These are phyloP conservation scores for Cryptococcus hybrid DNA, from an alignment of 1,284 basidiomycete species.

Conservation along the genomic window DNA sequence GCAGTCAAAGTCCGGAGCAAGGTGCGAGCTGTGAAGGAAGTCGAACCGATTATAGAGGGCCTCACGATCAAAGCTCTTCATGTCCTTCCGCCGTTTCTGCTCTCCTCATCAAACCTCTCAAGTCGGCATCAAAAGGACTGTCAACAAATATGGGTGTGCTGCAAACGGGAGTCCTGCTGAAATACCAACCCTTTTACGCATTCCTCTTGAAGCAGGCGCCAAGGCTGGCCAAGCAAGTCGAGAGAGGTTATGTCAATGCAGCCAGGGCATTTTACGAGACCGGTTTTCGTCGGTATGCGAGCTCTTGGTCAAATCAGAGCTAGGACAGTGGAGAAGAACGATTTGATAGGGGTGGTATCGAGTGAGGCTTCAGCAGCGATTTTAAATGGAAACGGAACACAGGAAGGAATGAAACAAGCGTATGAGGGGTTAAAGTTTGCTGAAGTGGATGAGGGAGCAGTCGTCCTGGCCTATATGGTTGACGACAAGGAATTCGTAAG, in stretches of 20 bases:
- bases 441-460: conserved; percentile 60
- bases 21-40: conserved; percentile 79
- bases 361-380: conserved; percentile 24
- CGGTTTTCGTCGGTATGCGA: conserved; percentile 86
- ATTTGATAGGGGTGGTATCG: conserved; percentile 38
- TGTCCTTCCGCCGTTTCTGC: conserved; percentile 84
- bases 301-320: conserved; percentile 76
- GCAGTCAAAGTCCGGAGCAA: conserved; percentile 64
- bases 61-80: conserved; percentile 80
- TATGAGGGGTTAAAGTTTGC: conserved; percentile 62
- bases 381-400: conserved; percentile 25
- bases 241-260: conserved; percentile 79
- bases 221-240: conserved; percentile 81
- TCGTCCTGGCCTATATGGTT: conserved; percentile 78
- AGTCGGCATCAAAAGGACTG: conserved; percentile 60
- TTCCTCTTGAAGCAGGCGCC: conserved; percentile 83
- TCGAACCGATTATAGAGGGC: conserved; percentile 78
- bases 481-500: conserved; percentile 79
- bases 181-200: conserved; percentile 76
- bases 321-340: conserved; percentile 41
- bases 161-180: conserved; percentile 82
- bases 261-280: conserved; percentile 95
- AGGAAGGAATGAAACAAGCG: conserved; percentile 50
- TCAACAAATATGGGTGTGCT: conserved; percentile 91
- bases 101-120: conserved; percentile 79